Evolutionary conservation across 208 protist genomes (phyloP), one percentile per base, ranked within the genome.

Genomic region (Crithidia sp.): DNA sequence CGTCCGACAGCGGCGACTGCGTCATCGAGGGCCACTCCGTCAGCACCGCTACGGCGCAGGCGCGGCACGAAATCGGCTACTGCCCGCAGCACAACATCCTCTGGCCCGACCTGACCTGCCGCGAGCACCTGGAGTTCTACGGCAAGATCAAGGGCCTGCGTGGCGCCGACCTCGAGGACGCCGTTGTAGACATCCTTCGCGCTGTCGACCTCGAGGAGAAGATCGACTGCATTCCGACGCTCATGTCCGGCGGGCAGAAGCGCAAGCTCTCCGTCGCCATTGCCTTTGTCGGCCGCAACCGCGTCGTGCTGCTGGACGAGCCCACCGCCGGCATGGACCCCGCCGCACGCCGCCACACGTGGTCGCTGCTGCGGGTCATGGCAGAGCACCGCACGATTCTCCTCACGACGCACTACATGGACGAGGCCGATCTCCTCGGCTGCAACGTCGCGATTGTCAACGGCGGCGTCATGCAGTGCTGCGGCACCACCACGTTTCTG

Each of bases 81-180:
- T 99, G 97, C 85, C 95, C 96, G 10, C 97, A 99, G 86, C 93
- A 97, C 79, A 97, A 98, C 86, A 91, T 98, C 68, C 81, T 98
- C 0, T 99, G 94, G 91, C 85, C 84, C 13, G 79, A 96, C 49
- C 82, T 99, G 39, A 99, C 94, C 13, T 90, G 85, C 36, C 55
- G 72, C 19, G 95, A 99, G 74, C 95, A 98, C 74, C 77, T 99
- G 12, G 69, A 88, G 68, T 97, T 97, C 94, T 54, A 98, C 90
- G 83, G 90, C 83, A 63, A 98, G 77, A 91, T 96, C 81, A 98
- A 98, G 58, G 95, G 93, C 10, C 67, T 96, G 17, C 62, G 65
- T 13, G 87, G 86, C 4, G 62, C 13, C n/a, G 62, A 64, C 16
- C 76, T 86, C 19, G 83, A 89, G 54, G 64, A 82, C n/a, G 76